Evolutionary conservation across 2,329 filamentous ascomycete species (phyloP).

Genomic region (Colletotrichum costaricense): DNA sequence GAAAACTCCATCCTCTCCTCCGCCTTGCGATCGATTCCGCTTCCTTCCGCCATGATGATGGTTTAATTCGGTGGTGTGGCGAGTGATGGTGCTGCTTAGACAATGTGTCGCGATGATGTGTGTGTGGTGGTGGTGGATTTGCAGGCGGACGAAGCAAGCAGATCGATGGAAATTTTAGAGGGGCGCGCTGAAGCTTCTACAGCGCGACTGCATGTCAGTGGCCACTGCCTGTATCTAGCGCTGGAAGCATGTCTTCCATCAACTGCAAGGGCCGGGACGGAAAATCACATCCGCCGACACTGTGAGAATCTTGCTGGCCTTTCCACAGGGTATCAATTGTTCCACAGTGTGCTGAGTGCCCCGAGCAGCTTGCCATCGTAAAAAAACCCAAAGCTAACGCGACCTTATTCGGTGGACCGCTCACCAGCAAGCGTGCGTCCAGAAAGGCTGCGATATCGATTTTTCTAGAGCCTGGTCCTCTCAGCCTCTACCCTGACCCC

Average conservation of each 20-base stretch:
- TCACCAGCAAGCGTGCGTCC: neutral
- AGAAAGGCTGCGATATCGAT: neutral
- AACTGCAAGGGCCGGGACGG: neutral
- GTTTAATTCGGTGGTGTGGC: neutral
- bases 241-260: neutral
- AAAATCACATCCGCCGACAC: neutral
- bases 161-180: slow-evolving; percentile 31
- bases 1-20: slow-evolving; percentile 98
- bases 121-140: neutral
- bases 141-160: neutral
- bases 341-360: neutral
- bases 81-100: neutral
- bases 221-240: neutral
- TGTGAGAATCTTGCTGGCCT: neutral
- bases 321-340: neutral
- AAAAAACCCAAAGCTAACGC: slow-evolving; percentile 26
- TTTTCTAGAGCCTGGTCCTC: slow-evolving; percentile 19
- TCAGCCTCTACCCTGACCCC: neutral
- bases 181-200: slow-evolving; percentile 27
- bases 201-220: neutral
- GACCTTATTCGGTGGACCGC: slow-evolving; percentile 34
- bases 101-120: neutral
- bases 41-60: slow-evolving; percentile 83
- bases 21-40: slow-evolving; percentile 85
- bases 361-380: neutral